Evolutionary conservation across 2,329 filamentous ascomycete genomes (phyloP).

Genomic region (Ceratocystiopsis sp.): DNA sequence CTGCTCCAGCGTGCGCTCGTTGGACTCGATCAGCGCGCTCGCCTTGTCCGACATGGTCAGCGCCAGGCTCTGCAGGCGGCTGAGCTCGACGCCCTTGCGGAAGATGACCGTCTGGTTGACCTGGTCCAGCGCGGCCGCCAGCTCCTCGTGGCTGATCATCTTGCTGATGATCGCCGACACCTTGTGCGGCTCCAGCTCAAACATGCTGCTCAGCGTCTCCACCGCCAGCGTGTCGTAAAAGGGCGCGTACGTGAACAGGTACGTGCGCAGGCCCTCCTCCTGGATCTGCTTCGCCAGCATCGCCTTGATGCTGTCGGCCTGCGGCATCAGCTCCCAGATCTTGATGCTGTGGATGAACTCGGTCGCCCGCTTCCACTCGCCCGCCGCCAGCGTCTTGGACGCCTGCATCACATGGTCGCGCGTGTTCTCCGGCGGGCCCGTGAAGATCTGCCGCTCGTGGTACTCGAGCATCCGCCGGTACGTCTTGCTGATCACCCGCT

Average conservation of each 20-base stretch:
- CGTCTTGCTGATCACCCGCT: slow-evolving; percentile 96
- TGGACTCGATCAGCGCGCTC: slow-evolving; percentile 85
- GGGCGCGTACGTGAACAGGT: slow-evolving; percentile 97
- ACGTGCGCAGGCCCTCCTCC: slow-evolving; percentile 92
- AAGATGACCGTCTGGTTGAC: slow-evolving; percentile 96
- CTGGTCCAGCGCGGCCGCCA: slow-evolving; percentile 90
- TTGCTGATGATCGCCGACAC: slow-evolving; percentile 91
- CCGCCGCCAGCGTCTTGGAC: slow-evolving; percentile 86
- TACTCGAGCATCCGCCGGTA: slow-evolving; percentile 99
- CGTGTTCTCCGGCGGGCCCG: slow-evolving; percentile 94
- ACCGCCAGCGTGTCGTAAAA: slow-evolving; percentile 96
- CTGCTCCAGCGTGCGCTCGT: slow-evolving; percentile 94
- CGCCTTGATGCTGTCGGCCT: slow-evolving; percentile 80
- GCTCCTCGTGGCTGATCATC: slow-evolving; percentile 99
- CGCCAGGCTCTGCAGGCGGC: slow-evolving; percentile 84
- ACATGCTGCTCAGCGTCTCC: slow-evolving; percentile 76
- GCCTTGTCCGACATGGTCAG: slow-evolving; percentile 93
- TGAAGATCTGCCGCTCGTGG: slow-evolving; percentile 98
- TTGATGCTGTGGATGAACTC: slow-evolving; percentile 94
- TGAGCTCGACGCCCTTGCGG: slow-evolving; percentile 97
- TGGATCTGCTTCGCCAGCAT: slow-evolving; percentile 98
- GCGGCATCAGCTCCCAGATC: slow-evolving; percentile 97
- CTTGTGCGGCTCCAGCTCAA: slow-evolving; percentile 82
- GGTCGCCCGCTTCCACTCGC: slow-evolving; percentile 96
- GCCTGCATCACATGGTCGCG: slow-evolving; percentile 99